Percentiles rank a stretch among this genome's conserved stretches.
Conservation (phyloP, 1,284 basidiomycete genomes). For the Psilocybe mexicana region DNA sequence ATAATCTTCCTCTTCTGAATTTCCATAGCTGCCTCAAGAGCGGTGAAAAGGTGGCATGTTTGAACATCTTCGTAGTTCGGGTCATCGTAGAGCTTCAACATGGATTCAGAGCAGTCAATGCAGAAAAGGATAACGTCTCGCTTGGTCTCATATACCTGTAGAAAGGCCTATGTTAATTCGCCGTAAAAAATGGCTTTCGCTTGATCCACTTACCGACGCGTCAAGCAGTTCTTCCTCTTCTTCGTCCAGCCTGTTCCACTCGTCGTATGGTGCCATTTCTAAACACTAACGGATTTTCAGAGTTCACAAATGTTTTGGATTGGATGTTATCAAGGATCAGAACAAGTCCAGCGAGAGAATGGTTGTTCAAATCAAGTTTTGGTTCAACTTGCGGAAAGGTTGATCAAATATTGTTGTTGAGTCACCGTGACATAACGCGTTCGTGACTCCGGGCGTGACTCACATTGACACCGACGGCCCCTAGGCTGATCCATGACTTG, state of each 20-base stretch:
- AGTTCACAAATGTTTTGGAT: not conserved
- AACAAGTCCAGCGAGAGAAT: not conserved
- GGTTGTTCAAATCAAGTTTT: not conserved
- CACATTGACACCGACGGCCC: not conserved
- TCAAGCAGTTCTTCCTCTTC: conserved; percentile 81
- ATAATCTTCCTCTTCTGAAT: conserved; percentile 90
- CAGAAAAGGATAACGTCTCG: conserved; percentile 89
- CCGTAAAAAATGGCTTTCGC: not conserved
- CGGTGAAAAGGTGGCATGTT: conserved; percentile 66
- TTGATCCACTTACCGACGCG: conserved; percentile 46
- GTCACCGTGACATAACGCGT: conserved; percentile 10
- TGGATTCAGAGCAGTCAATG: conserved; percentile 90
- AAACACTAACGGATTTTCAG: not conserved
- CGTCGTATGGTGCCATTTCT: conserved; percentile 49
- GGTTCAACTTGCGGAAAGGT: not conserved
- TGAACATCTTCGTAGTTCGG: conserved; percentile 59
- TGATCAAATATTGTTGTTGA: conserved; percentile 33
- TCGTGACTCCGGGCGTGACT: conserved; percentile 8
- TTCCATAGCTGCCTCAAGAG: conserved; percentile 81
- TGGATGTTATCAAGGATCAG: not conserved
- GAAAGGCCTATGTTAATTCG: not conserved
- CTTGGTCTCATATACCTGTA: conserved; percentile 70
- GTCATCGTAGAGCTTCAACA: conserved; percentile 75
- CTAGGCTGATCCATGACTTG: not conserved
- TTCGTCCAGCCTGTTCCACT: conserved; percentile 74